Base-by-base conservation (phyloP, 768 basidiomycete species). In the Hericium alpestre region DNA sequence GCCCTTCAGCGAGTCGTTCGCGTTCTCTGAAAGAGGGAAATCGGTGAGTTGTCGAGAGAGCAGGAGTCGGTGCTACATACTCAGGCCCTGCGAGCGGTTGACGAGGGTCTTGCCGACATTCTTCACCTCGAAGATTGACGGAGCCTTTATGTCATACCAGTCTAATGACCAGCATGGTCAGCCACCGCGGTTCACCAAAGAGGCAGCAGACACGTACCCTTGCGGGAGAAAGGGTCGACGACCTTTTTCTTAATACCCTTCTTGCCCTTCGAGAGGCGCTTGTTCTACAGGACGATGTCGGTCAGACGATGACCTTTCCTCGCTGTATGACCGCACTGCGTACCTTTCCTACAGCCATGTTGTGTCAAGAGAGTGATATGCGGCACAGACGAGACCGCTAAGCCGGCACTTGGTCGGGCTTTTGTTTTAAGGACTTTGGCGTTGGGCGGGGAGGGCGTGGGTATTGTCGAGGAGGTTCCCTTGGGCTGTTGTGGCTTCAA, bases 231-330 rank as follows among this genome's bases (percentile, higher is more conserved):
- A 63, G 96, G 93, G 82, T 99, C 96, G 62, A 99, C 93, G 72
- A 96, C 93, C 86, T 98, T 96, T 81, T 98, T 99, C 93, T 99
- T 99, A 80, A 97, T 86, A 72, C 92, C 93, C 80, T 94, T 94
- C 83, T 94, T 94, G 68, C 93, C 93, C 79, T 96, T 96, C 52
- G 93, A 93, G 65, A 94, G 83, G 71, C 93, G 86, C 78, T 99
- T 99, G 79, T 97, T 98, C 91, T 98, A 56, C 58, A 22, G 10
- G 15, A 52, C 47, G 22, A 20, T 53, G n/a, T 38, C 49, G 13
- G 46, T 25, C n/a, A 40, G 22, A 47, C 53, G 47, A 55, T 25
- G 39, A 32, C 4, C 22, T 20, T 12, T 16, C 53, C 38, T 18
- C 22, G 20, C 37, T 20, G 38, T 38, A n/a, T 16, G 18, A 46